Base-by-base conservation (phyloP, 805 yeast genomes). In the Barnettozyma siamensis region DNA sequence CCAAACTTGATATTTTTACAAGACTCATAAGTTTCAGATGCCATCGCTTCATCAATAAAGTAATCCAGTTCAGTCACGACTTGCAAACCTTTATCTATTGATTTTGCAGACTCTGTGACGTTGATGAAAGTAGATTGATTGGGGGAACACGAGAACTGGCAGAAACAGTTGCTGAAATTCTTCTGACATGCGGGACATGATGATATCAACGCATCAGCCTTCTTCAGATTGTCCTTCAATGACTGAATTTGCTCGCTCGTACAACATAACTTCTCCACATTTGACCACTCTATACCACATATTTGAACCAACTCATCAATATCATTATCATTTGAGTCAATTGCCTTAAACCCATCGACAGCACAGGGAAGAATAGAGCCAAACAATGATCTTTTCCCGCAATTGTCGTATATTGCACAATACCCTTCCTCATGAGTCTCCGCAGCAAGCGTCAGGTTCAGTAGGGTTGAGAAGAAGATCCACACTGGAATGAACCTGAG, bases 131-230 rank as follows among this genome's bases (percentile, higher is more conserved):
- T 60, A 0, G 87, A 72, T 62, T 91, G 97, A 51, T 84, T 66
- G 1, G 96, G 81, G 3, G 96, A 84, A 62, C 99, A 91, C 1
- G 96, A 83, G 62, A 93, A 88, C 31, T 80, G 78, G 65, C 91
- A 93, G 57, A 88, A 88, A 50, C 89, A 69, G 53, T 83, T 84
- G 54, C 77, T 77, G 61, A 91, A 91, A 67, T 91, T 91, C 60
- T 78, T 79, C 43, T 75, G 69, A 60, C 99, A 91, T 0, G 99
- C 98, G 2, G 97, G 97, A 60, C 99, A 84, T 2, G 95, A 83
- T 3, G 95, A 82, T 37, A 89, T 82, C 43, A 87, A 59, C 2
- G 86, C 78, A 48, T 83, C 94, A 18, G 86, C 95, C 50, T 81
- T 84, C 64, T 79, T 75, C 42, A 84, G 59, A 52, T 80, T 81